Evolutionary conservation across 257 asterid genomes (phyloP).

Genomic region (Rubia yunnanensis): DNA sequence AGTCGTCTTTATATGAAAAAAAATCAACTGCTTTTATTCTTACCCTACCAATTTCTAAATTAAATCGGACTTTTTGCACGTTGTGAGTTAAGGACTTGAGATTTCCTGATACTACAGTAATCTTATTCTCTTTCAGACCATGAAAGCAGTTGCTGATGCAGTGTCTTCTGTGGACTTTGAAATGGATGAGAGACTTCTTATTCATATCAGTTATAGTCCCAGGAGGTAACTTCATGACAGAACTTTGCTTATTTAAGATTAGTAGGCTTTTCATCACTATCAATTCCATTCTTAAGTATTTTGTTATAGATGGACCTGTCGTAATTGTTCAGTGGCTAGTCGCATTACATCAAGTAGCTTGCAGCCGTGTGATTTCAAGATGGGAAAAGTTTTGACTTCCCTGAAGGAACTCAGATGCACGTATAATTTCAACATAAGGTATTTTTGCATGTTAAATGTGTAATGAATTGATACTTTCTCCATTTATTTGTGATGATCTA

Average conservation of each 20-base stretch:
- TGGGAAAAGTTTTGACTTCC: conserved; percentile 74
- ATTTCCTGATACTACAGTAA: conserved; percentile 2
- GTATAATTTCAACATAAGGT: conserved; percentile 74
- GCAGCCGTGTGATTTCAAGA: conserved; percentile 89
- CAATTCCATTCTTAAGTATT: conserved; percentile 14
- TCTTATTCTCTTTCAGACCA: conserved; percentile 44
- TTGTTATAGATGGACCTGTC: conserved; percentile 77
- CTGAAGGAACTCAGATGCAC: conserved; percentile 78
- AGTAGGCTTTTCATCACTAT: neutral
- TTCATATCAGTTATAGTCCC: conserved; percentile 85
- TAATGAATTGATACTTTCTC: neutral
- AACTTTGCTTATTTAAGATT: conserved; percentile 6
- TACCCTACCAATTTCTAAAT: neutral
- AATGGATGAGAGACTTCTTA: conserved; percentile 60
- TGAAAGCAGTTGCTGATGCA: conserved; percentile 75
- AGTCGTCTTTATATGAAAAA: neutral
- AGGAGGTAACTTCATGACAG: conserved; percentile 49
- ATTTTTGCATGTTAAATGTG: neutral
- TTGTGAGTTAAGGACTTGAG: neutral
- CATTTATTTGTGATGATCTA: neutral
- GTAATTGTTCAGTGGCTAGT: conserved; percentile 67
- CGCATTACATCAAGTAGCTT: conserved; percentile 60
- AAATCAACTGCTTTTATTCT: neutral
- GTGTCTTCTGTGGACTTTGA: conserved; percentile 42
- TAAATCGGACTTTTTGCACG: neutral